phyloP scores from a whole-genome alignment of 2,329 filamentous ascomycete genomes.

The Didymosphaeria variabile region DNA sequence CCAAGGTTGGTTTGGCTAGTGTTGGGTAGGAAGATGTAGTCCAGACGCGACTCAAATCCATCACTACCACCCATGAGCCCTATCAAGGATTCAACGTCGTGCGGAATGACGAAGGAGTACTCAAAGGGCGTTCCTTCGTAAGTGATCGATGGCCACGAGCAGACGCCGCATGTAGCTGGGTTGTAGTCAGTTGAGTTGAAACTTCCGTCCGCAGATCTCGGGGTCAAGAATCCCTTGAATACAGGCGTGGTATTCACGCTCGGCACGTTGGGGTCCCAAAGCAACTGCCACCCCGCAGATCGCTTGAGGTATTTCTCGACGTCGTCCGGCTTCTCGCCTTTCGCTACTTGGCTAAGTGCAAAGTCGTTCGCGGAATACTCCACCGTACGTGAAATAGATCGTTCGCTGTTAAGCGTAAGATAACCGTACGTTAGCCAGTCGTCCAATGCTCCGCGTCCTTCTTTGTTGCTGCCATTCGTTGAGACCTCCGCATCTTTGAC shows the following conservation, averaged over 20 bases:
- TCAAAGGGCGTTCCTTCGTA: constrained; percentile 53
- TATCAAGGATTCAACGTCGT: constrained; percentile 51
- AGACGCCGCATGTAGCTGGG: constrained; percentile 47
- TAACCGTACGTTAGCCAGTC: constrained; percentile 73
- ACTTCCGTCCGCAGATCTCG: constrained; percentile 26
- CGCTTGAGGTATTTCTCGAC: constrained; percentile 50
- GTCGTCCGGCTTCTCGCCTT: constrained; percentile 47
- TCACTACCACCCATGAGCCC: constrained; percentile 47
- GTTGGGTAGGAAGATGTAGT: constrained; percentile 48
- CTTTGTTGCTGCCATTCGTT: constrained; percentile 67
- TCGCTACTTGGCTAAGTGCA: constrained; percentile 48
- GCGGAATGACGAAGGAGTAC: constrained; percentile 51
- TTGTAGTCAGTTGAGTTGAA: constrained; percentile 43
- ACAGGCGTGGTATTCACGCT: constrained; percentile 33
- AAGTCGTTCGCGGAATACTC: constrained; percentile 54
- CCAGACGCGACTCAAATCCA: constrained; percentile 46
- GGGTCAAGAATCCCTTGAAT: constrained; percentile 33
- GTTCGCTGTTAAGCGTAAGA: constrained; percentile 54
- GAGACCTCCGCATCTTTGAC: constrained; percentile 70
- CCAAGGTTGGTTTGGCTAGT: constrained; percentile 45
- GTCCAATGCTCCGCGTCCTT: constrained; percentile 72
- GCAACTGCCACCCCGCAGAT: constrained; percentile 34
- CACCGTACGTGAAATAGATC: constrained; percentile 48
- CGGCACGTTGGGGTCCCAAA: constrained; percentile 25
- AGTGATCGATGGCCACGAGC: constrained; percentile 46